Evolutionary conservation across 2,329 filamentous ascomycete species (phyloP).

Genomic region (Verticillium isaacii): DNA sequence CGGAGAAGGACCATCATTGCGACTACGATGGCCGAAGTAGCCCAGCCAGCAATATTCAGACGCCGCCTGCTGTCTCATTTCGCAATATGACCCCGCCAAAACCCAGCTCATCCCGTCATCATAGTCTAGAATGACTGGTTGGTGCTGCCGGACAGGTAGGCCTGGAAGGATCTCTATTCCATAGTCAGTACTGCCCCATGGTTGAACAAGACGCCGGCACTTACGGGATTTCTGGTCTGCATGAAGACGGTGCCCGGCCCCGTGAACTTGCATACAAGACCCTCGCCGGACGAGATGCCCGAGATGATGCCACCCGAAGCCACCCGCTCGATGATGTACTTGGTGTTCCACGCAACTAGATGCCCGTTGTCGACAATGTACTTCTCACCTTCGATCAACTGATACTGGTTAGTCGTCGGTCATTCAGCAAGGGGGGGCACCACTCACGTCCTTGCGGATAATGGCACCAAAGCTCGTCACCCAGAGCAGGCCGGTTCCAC

Average conservation of each 20-base stretch:
- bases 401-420: neutral
- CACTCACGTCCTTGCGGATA: slow-evolving; percentile 78
- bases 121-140: slow-evolving; percentile 16
- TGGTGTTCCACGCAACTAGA: slow-evolving; percentile 93
- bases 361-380: slow-evolving; percentile 94
- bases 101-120: neutral
- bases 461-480: slow-evolving; percentile 92
- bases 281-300: slow-evolving; percentile 75
- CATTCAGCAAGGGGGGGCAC: neutral
- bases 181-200: neutral
- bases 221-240: slow-evolving; percentile 81
- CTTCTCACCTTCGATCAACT: slow-evolving; percentile 66
- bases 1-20: no score
- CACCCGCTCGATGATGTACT: slow-evolving; percentile 86
- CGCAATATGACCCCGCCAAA: neutral
- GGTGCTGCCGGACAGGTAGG: slow-evolving; percentile 45
- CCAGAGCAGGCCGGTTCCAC: slow-evolving; percentile 78
- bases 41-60: no score
- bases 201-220: slow-evolving; percentile 19
- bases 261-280: slow-evolving; percentile 89
- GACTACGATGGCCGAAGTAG: no score
- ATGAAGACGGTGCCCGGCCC: slow-evolving; percentile 88
- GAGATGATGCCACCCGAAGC: slow-evolving; percentile 91
- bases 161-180: slow-evolving; percentile 43
- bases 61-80: neutral